These are phyloP conservation scores for Coniochaeta pulveracea DNA, from an alignment of 2,329 filamentous ascomycete genomes.

Conservation along the genomic window DNA sequence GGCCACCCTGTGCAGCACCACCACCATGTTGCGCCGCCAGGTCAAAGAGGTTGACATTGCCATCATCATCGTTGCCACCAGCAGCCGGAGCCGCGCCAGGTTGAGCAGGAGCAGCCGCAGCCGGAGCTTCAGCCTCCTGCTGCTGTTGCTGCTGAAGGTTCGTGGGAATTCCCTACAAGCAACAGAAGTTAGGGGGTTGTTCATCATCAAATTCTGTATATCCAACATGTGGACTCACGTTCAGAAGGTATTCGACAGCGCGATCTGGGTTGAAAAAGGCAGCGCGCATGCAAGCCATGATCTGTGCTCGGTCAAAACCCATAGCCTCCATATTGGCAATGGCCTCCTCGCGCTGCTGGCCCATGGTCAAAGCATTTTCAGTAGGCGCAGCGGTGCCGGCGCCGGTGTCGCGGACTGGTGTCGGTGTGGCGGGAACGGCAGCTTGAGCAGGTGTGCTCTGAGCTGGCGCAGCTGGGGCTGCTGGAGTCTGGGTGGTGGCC, in stretches of 20 bases:
- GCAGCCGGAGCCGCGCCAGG: constrained; percentile 24
- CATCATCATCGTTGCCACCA: constrained; percentile 42
- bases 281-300: constrained; percentile 88
- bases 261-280: constrained; percentile 96
- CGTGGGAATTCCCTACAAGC: constrained; percentile 73
- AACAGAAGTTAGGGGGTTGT: constrained; percentile 8
- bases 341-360: constrained; percentile 68
- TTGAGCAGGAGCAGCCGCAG: constrained; percentile 17
- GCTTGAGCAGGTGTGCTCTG: constrained; percentile 17
- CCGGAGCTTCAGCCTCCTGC: constrained; percentile 9
- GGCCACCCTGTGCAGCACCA: constrained; percentile 25
- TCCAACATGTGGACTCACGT: constrained; percentile 50
- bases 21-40: constrained; percentile 69
- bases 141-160: constrained; percentile 49
- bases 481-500: constrained; percentile 35
- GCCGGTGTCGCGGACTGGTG: constrained; percentile 25
- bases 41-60: constrained; percentile 81
- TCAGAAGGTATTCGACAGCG: constrained; percentile 91
- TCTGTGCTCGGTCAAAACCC: constrained; percentile 83
- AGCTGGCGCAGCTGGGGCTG: constrained; percentile 37
- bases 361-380: constrained; percentile 78
- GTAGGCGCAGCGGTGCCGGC: constrained; percentile 40
- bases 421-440: constrained; percentile 35
- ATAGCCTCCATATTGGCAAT: constrained; percentile 93
- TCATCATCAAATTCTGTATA: no score